Conservation (phyloP, 441 rosid genomes). For the Breynia disticha region DNA sequence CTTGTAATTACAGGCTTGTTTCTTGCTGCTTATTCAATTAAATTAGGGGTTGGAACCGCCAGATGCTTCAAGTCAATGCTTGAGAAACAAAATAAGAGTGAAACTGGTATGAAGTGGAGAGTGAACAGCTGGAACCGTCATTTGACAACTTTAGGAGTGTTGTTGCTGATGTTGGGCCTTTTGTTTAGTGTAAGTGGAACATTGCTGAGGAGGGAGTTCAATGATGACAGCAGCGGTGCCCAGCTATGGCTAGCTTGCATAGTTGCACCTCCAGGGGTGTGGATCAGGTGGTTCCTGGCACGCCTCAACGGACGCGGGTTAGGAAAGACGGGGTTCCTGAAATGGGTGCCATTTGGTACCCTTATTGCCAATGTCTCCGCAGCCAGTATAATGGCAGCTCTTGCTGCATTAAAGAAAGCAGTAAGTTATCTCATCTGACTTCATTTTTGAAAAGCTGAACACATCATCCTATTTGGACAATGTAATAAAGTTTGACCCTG, state of each 20-base stretch:
- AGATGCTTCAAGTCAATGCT: constrained; percentile 57
- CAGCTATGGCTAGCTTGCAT: constrained; percentile 78
- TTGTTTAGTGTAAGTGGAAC: constrained; percentile 41
- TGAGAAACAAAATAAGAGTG: constrained; percentile 13
- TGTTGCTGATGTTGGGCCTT: constrained; percentile 36
- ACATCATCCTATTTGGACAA: neutral
- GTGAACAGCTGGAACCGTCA: constrained; percentile 35
- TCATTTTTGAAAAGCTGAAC: neutral
- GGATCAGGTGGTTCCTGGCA: constrained; percentile 91
- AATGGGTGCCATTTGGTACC: constrained; percentile 84
- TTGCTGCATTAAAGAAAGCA: constrained; percentile 50
- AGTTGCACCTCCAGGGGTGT: constrained; percentile 71
- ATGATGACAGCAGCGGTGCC: constrained; percentile 38
- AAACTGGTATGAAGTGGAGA: constrained; percentile 24
- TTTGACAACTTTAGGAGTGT: constrained; percentile 25
- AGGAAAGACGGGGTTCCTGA: constrained; percentile 44
- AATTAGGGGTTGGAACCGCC: constrained; percentile 72
- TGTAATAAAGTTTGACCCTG: constrained; percentile 1
- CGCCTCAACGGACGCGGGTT: constrained; percentile 73
- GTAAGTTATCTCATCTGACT: constrained; percentile 21
- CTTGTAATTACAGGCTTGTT: constrained; percentile 52
- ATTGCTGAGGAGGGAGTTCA: constrained; percentile 41
- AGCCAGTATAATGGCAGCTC: constrained; percentile 62
- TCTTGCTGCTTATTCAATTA: constrained; percentile 61
- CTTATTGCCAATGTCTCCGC: constrained; percentile 74